Evolutionary conservation across 2,329 filamentous ascomycete genomes (phyloP).

Genomic region (Hymenoscyphus scutula): DNA sequence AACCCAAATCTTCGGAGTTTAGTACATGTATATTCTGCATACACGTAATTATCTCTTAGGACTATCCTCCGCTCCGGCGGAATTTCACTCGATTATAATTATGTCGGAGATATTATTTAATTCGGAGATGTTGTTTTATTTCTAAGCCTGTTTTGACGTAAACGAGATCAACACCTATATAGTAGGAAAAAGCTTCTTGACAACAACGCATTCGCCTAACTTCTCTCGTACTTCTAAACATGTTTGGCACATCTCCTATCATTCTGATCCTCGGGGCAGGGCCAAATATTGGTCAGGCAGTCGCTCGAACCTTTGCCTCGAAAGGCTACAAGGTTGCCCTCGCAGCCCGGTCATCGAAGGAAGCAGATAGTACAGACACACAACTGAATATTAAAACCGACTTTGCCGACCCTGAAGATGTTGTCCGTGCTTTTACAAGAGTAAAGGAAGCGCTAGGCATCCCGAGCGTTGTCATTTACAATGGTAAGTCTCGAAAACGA

Average conservation of each 20-base stretch:
- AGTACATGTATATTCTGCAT: too few relatives aligned
- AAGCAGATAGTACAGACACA: slow-evolving; percentile 33
- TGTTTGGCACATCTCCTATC: slow-evolving; percentile 24
- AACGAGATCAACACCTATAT: slow-evolving; percentile 5
- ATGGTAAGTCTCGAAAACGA: slow-evolving; percentile 32
- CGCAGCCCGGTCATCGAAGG: slow-evolving; percentile 35
- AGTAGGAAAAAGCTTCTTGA: neutral
- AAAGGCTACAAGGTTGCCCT: slow-evolving; percentile 44
- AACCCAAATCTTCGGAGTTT: too few relatives aligned
- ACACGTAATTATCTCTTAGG: too few relatives aligned
- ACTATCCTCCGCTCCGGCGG: neutral
- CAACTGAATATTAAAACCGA: slow-evolving; percentile 40
- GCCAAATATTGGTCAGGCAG: slow-evolving; percentile 39
- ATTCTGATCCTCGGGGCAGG: slow-evolving; percentile 44
- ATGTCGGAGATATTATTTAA: neutral
- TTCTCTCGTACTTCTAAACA: slow-evolving; percentile 12
- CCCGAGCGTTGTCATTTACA: slow-evolving; percentile 46
- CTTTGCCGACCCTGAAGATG: slow-evolving; percentile 37
- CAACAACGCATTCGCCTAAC: neutral
- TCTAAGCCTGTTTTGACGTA: slow-evolving; percentile 1
- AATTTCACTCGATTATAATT: slow-evolving; percentile 1
- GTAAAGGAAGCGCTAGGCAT: slow-evolving; percentile 36
- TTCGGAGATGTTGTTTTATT: neutral
- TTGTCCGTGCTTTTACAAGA: slow-evolving; percentile 40
- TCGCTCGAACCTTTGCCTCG: slow-evolving; percentile 39